Percentiles rank a stretch among this genome's conserved stretches.
Evolutionary conservation across 345 rosid species (phyloP).

Genomic region (Heritiera fomes): DNA sequence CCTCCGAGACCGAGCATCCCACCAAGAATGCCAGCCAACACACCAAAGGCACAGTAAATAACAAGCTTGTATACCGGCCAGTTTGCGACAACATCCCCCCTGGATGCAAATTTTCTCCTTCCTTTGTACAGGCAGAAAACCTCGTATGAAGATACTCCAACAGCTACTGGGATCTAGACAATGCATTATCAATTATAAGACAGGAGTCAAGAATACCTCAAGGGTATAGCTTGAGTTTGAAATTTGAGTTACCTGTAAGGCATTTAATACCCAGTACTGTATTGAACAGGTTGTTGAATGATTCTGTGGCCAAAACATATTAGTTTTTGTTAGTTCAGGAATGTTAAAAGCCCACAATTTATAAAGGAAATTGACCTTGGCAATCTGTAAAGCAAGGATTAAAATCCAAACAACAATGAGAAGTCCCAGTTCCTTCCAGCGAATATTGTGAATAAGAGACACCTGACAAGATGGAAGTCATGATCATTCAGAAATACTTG

Average conservation of each 20-base stretch:
- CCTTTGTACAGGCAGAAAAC: conserved; percentile 46
- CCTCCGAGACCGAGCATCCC: conserved; percentile 56
- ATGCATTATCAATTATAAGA: background rate
- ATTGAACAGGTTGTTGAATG: conserved; percentile 41
- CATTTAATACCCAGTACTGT: conserved; percentile 40
- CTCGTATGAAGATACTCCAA: conserved; percentile 39
- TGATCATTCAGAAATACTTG: background rate
- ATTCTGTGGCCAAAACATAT: conserved; percentile 31
- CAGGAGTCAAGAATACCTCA: background rate
- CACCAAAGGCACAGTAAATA: conserved; percentile 34
- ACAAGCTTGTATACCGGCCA: conserved; percentile 39
- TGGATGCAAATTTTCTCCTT: conserved; percentile 39
- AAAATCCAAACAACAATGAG: conserved; percentile 42
- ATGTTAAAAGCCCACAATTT: background rate
- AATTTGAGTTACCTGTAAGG: conserved; percentile 40
- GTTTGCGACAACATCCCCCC: conserved; percentile 35
- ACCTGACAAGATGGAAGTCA: conserved; percentile 32
- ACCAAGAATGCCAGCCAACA: conserved; percentile 46
- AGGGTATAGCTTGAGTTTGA: background rate
- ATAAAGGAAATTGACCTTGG: conserved; percentile 28
- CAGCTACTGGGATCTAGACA: conserved; percentile 44
- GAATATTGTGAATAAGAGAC: conserved; percentile 40
- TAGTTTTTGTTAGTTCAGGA: background rate
- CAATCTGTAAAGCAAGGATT: conserved; percentile 42
- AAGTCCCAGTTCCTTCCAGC: conserved; percentile 49